Percentiles rank a stretch among this genome's conserved stretches.
phyloP scores from a whole-genome alignment of 345 rosid species.

The Lepidium sativum region DNA sequence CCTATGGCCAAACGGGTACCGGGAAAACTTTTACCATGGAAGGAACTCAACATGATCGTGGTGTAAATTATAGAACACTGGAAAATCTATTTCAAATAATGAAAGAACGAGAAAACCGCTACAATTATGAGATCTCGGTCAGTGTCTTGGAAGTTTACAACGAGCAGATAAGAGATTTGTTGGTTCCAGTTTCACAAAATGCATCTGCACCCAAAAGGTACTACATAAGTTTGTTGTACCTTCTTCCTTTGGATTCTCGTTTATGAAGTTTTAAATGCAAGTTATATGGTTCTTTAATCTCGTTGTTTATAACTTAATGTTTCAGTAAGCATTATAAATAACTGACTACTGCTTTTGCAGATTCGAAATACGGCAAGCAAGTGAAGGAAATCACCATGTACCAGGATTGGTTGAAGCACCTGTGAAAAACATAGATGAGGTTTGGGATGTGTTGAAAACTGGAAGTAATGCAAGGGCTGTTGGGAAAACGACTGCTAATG shows the following conservation, averaged over 20 bases:
- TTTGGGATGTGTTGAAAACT: constrained; percentile 84
- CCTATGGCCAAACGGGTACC: constrained; percentile 96
- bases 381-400: constrained; percentile 79
- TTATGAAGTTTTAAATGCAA: neutral
- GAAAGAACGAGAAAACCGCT: constrained; percentile 53
- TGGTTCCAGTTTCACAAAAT: constrained; percentile 48
- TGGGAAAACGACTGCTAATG: constrained; percentile 88
- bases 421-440: constrained; percentile 70
- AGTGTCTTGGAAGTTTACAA: constrained; percentile 97
- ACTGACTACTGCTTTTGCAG: constrained; percentile 25
- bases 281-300: neutral
- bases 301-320: neutral
- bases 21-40: constrained; percentile 97
- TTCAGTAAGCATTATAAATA: neutral
- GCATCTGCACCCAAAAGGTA: constrained; percentile 64
- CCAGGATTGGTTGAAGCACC: constrained; percentile 88
- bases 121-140: constrained; percentile 67
- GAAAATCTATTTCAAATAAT: constrained; percentile 61
- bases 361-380: constrained; percentile 71
- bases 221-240: neutral
- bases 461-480: constrained; percentile 90
- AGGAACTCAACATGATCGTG: constrained; percentile 78
- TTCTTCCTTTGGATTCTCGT: neutral
- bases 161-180: constrained; percentile 87
- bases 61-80: constrained; percentile 90